Conservation (phyloP, 169 alveolate species). For the Theileria annulata region DNA sequence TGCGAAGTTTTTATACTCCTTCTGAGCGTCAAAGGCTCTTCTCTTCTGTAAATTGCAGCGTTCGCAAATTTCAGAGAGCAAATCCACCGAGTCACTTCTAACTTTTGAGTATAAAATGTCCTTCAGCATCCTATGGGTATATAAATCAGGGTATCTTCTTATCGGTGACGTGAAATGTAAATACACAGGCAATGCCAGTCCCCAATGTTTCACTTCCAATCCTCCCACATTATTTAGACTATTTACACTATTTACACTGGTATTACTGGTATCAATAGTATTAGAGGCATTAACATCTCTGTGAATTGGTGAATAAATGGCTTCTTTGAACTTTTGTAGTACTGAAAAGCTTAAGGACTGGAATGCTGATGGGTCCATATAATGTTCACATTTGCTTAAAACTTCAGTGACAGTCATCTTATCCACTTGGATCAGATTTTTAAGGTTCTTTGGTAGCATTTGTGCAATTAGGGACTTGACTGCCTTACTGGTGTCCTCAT, state of each 20-base stretch:
- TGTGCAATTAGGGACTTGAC: conserved; percentile 54
- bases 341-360: conserved; percentile 70
- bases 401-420: conserved; percentile 39
- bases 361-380: conserved; percentile 65
- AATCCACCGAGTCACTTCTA: conserved; percentile 46
- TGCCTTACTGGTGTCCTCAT: conserved; percentile 72
- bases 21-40: conserved; percentile 79
- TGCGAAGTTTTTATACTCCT: conserved; percentile 72
- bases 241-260: conserved; percentile 7
- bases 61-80: conserved; percentile 65
- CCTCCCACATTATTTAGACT: background rate
- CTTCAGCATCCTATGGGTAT: conserved; percentile 92
- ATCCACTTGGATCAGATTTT: conserved; percentile 32
- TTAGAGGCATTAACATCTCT: background rate
- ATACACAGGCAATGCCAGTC: conserved; percentile 93
- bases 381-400: conserved; percentile 64
- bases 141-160: conserved; percentile 97
- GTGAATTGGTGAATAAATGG: conserved; percentile 64
- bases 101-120: conserved; percentile 24
- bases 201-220: conserved; percentile 87
- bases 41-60: conserved; percentile 79
- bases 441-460: conserved; percentile 53
- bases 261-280: background rate
- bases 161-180: conserved; percentile 99
- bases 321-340: conserved; percentile 72